These are phyloP conservation scores for Oryza glaberrima DNA, from an alignment of 176 grass and related monocot genomes.

Conservation along the genomic window DNA sequence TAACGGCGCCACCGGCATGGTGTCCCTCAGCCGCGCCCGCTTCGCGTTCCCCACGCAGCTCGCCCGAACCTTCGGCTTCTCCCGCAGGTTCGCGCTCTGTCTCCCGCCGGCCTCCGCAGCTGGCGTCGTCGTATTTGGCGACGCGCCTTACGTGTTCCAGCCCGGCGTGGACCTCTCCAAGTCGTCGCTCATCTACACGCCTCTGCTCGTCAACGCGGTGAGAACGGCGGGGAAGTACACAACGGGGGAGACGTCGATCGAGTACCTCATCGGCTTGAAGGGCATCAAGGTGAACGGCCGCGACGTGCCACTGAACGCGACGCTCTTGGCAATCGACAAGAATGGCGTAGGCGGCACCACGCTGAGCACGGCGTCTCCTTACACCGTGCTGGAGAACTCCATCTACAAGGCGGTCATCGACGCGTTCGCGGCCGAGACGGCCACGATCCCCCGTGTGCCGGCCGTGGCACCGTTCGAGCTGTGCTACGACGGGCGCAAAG, in stretches of 20 bases:
- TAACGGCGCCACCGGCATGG: background rate
- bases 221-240: slow-evolving; percentile 46
- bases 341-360: slow-evolving; percentile 55
- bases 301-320: slow-evolving; percentile 34
- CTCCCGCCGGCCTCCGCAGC: slow-evolving; percentile 23
- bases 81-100: slow-evolving; percentile 54
- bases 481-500: slow-evolving; percentile 41
- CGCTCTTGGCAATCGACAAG: slow-evolving; percentile 39
- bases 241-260: slow-evolving; percentile 42
- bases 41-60: slow-evolving; percentile 41
- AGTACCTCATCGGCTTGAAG: slow-evolving; percentile 57
- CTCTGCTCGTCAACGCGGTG: slow-evolving; percentile 53
- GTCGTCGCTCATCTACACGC: slow-evolving; percentile 50
- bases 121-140: slow-evolving; percentile 48
- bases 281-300: slow-evolving; percentile 47
- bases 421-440: slow-evolving; percentile 30
- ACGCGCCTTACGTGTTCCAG: slow-evolving; percentile 43
- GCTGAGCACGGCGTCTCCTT: slow-evolving; percentile 48
- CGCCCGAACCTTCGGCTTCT: slow-evolving; percentile 40
- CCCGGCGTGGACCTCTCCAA: slow-evolving; percentile 29
- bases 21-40: slow-evolving; percentile 36
- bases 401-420: slow-evolving; percentile 44
- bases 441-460: background rate
- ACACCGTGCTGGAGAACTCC: slow-evolving; percentile 48
- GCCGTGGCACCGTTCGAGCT: slow-evolving; percentile 43